Evolutionary conservation across 768 basidiomycete species (phyloP), one percentile per base, ranked within the genome.

Genomic region (Auriscalpium vulgare): DNA sequence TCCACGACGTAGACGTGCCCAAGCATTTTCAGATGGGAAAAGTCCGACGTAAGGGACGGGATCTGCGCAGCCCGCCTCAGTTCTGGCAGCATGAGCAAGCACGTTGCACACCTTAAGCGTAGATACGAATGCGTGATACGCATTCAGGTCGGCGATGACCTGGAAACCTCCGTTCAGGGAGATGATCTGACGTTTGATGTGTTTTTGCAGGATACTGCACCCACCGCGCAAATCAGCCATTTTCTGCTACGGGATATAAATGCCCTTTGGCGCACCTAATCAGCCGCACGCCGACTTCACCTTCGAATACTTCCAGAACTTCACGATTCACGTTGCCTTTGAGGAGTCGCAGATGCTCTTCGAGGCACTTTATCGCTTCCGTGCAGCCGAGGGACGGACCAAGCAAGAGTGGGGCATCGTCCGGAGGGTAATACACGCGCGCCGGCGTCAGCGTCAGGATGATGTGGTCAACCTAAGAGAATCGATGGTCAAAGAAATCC

Each of bases 141-240:
- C 83, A 69, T 98, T 99, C 58, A 99, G 72, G 69, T 99, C 97
- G 2, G 95, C 88, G 59, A 99, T 97, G 58, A 97, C 85, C 61
- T 93, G 91, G 70, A 98, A 95, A 0, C 95, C 95, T 14, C 97
- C 97, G 54, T 75, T 83, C 37, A 97, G 78, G 1, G 95, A 97
- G 50, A 98, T 94, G 64, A 98, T 99, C 68, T 97, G 94, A 1
- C 94, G 81, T 67, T 99, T 98, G 69, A 98, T 86, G 63, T 97
- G 95, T 63, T 95, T 93, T 67, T 97, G 94, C 36, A 98, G 68
- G 65, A 98, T 95, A 16, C 95, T 95, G 53, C 10, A 51, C 23
- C 34, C 19, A 34, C 29, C 5, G 29, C 29, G 29, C 29, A 34
- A 29, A 36, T 46, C 37, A 61, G 38, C 38, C 46, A 53, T 46